These are phyloP conservation scores for Miamiensis avidus DNA, from an alignment of 169 alveolate species.

Conservation along the genomic window DNA sequence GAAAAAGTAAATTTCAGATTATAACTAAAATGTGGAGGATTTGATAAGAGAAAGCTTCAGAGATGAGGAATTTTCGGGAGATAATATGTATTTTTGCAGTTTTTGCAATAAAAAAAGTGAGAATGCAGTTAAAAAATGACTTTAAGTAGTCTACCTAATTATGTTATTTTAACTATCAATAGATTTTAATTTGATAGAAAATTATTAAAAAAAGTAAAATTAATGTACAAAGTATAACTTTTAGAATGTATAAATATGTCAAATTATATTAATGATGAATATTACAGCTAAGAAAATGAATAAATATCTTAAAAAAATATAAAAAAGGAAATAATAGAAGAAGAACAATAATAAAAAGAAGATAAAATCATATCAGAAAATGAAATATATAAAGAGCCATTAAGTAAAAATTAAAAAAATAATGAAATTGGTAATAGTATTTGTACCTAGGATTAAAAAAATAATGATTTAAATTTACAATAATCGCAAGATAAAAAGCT, in stretches of 20 bases:
- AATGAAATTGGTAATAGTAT: no score
- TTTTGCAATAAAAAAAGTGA: constrained; percentile 7
- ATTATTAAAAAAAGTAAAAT: constrained; percentile 2
- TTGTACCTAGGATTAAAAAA: no score
- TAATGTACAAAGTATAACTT: constrained; percentile 4
- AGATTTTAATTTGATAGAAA: constrained; percentile 20
- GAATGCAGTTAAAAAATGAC: neutral
- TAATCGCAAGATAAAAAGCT: no score
- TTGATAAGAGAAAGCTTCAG: neutral
- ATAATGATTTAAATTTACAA: no score
- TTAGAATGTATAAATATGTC: neutral
- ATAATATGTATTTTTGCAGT: constrained; percentile 13
- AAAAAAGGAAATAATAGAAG: neutral
- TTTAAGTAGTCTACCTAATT: constrained; percentile 2
- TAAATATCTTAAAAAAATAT: neutral
- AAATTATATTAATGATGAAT: neutral
- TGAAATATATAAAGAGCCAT: neutral
- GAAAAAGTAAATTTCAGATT: neutral
- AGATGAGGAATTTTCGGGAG: constrained; percentile 10
- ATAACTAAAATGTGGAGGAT: neutral
- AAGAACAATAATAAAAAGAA: neutral
- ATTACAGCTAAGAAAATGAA: neutral
- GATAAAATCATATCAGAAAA: neutral
- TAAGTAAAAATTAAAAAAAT: no score
- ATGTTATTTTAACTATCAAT: constrained; percentile 9